Evolutionary conservation across 768 basidiomycete genomes (phyloP), one percentile per base, ranked within the genome.

Genomic region (Dentipellis fragilis): DNA sequence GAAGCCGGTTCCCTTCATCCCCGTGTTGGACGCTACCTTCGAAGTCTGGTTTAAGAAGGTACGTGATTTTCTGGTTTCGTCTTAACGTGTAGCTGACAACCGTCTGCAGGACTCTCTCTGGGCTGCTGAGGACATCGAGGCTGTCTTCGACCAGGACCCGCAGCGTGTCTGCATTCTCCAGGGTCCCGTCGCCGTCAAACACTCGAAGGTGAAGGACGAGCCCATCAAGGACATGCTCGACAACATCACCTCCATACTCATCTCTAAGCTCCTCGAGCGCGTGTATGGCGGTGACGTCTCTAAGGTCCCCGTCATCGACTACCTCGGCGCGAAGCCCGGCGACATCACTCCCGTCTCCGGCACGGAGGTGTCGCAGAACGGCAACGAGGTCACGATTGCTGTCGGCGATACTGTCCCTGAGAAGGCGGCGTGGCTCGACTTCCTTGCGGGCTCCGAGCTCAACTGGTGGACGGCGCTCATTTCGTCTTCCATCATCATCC

Each of bases 1-100:
- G 77, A 99, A 98, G 72, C 96, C 96, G 1, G 95, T 87, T 7
- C 96, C 96, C 0, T 99, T 97, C 76, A 96, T 99, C 63, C 94
- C 95, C 4, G 85, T 99, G 34, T 80, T 98, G 52, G 94, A 97
- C 67, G 83, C 85, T 19, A 84, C 72, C 62, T 98, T 98, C 66
- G 92, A 94, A 68, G 93, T 98, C 52, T 99, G 96, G 96, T 98
- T 99, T 76, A 98, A 99, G 80, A 99, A 99, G 87, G 91, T 89
- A 58, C 40, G 76, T 59, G 45, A 37, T 34, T 5, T 29, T 37
- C 46, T n/a, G n/a, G 50, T 21, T 49, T 55, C 17, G 50, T 19
- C 47, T 51, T 21, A 4, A 10, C 10, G 34, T 22, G 38, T 16
- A 49, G 53, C 55, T 61, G 37, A 65, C 48, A 21, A 22, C 45